Evolutionary conservation across 805 yeast genomes (phyloP).

Genomic region (Yamadazyma paraphyllophila): DNA sequence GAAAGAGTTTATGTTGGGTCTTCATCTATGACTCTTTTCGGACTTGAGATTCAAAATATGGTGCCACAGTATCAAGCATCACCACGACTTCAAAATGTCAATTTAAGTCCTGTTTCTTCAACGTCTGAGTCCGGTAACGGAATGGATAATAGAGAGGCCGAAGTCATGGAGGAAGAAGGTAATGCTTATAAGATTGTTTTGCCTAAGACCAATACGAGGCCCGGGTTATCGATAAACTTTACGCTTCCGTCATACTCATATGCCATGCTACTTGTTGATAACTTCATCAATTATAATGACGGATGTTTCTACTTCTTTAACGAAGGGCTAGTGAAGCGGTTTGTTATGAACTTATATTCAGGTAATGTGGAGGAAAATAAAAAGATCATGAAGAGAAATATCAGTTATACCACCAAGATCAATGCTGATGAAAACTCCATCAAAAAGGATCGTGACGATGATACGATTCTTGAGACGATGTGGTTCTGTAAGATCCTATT

Average conservation of each 20-base stretch:
- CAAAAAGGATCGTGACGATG: conserved; percentile 44
- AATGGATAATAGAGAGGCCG: conserved; percentile 45
- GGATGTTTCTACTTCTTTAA: conserved; percentile 84
- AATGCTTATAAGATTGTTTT: conserved; percentile 70
- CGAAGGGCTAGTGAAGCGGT: conserved; percentile 73
- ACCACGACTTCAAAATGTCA: conserved; percentile 8
- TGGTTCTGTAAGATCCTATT: conserved; percentile 77
- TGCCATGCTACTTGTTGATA: conserved; percentile 71
- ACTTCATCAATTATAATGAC: conserved; percentile 75
- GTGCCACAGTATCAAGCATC: conserved; percentile 31
- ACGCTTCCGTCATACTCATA: conserved; percentile 74
- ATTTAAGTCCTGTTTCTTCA: conserved; percentile 10
- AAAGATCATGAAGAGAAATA: conserved; percentile 35
- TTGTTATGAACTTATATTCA: conserved; percentile 61
- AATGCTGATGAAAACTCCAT: conserved; percentile 39
- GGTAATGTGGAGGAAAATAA: conserved; percentile 42
- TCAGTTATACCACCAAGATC: conserved; percentile 20
- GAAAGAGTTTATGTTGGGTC: conserved; percentile 76
- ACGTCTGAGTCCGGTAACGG: conserved; percentile 6
- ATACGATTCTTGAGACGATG: conserved; percentile 67
- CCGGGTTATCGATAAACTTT: conserved; percentile 67
- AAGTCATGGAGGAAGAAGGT: conserved; percentile 67
- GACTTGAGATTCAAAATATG: conserved; percentile 70
- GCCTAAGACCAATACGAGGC: conserved; percentile 65
- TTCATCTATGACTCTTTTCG: conserved; percentile 79